Base-by-base conservation (phyloP, 495 filamentous ascomycete species). In the Penicillium soppii region DNA sequence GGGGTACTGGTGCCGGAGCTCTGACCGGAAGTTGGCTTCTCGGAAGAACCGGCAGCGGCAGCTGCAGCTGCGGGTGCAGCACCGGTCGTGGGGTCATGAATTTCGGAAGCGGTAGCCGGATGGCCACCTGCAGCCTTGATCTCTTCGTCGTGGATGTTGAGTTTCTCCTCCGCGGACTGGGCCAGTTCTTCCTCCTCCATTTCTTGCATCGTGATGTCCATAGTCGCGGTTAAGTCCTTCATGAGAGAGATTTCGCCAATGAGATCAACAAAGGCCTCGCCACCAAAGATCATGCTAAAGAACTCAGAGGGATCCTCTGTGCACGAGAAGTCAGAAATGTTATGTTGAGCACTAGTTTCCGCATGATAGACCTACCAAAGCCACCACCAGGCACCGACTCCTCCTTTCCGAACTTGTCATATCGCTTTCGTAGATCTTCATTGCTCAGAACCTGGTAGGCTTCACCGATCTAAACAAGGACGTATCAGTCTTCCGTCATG, bases 261-360 rank as follows among this genome's bases (percentile, higher is more conserved):
- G 63, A 91, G 82, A 68, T 94, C 92, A 20, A 86, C 79, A 62
- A 99, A 99, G 4, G 95, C 94, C 50, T 96, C 92, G 29, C 94
- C 94, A 54, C 94, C 94, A 61, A 99, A 99, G 52, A 99, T 97
- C 80, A 91, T 95, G 56, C 89, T 85, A 70, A 99, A 97, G 83
- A 99, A 99, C 73, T 99, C 95, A 36, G 91, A 82, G 0, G 94
- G 95, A 59, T 99, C 94, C 76, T 90, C 87, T 86, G 56, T 51
- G 17, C 10, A 43, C 8, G 23, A 19, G 3, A 35, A 20, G 26
- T 51, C 21, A 51, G 48, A 35, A 36, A 33, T 3, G 15, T 36
- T 6, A 29, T 8, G 12, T 25, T 26, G 20, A 15, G n/a, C 22
- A 50, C 74, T 53, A 75, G 68, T 53, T 19, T 27, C 5, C 20